These are phyloP conservation scores for Pseudogymnoascus sp. DNA, from an alignment of 2,329 filamentous ascomycete species.

Conservation along the genomic window DNA sequence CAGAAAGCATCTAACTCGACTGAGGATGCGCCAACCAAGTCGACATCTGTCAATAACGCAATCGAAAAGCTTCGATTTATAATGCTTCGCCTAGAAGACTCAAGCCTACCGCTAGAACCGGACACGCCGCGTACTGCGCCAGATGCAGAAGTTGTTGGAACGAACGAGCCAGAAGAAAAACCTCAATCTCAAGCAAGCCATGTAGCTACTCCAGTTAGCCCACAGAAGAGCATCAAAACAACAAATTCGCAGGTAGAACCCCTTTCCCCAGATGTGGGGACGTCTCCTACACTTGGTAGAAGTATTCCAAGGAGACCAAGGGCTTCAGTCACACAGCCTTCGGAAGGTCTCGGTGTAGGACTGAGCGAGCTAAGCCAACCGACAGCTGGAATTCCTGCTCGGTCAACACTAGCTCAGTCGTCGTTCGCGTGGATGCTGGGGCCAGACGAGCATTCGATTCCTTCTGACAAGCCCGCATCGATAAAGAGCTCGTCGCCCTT, in stretches of 20 bases:
- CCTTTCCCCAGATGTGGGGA: not conserved
- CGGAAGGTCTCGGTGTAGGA: not conserved
- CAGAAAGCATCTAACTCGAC: conserved; percentile 50
- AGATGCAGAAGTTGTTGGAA: not conserved
- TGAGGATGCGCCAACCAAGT: conserved; percentile 34
- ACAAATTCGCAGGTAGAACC: not conserved
- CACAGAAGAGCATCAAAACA: not conserved
- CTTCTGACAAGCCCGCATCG: conserved; percentile 18
- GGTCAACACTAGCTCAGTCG: conserved; percentile 63
- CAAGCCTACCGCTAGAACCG: conserved; percentile 43
- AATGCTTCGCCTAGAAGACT: conserved; percentile 54
- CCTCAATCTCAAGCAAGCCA: not conserved
- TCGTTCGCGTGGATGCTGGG: conserved; percentile 76
- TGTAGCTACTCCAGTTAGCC: not conserved
- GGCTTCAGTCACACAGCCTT: not conserved
- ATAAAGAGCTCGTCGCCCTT: conserved; percentile 26
- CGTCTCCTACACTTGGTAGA: not conserved
- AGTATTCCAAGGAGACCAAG: not conserved
- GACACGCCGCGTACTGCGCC: conserved; percentile 13
- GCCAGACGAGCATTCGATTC: conserved; percentile 26
- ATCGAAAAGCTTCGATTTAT: conserved; percentile 59
- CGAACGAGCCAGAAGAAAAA: not conserved
- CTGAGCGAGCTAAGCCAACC: conserved; percentile 14
- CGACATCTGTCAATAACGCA: conserved; percentile 49
- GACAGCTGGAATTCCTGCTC: conserved; percentile 46